phyloP scores from a whole-genome alignment of 179 eudicot species.

The Drosera spatulata region DNA sequence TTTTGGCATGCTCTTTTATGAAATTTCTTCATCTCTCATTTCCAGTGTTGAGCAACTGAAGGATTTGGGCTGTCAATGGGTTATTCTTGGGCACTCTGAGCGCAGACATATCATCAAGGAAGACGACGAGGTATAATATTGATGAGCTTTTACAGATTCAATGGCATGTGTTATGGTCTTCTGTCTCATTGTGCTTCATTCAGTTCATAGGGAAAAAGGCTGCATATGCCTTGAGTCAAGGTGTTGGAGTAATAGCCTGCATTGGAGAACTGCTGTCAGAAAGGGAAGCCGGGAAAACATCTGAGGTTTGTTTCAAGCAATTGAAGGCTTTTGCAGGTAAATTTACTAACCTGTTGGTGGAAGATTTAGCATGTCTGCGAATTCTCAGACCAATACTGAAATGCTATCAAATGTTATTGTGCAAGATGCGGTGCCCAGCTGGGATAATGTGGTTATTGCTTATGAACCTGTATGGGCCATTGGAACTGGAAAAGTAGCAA shows the following conservation, averaged over 20 bases:
- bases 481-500: slow-evolving; percentile 96
- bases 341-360: background rate
- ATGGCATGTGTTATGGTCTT: background rate
- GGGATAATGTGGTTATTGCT: slow-evolving; percentile 90
- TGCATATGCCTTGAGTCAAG: slow-evolving; percentile 79
- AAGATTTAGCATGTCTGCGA: background rate
- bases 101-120: slow-evolving; percentile 84
- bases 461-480: slow-evolving; percentile 99
- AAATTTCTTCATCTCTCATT: slow-evolving; percentile 3
- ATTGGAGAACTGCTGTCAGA: slow-evolving; percentile 82
- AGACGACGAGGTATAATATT: slow-evolving; percentile 49
- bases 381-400: slow-evolving; percentile 1
- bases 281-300: slow-evolving; percentile 92
- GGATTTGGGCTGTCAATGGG: slow-evolving; percentile 94
- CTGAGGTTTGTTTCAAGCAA: slow-evolving; percentile 78
- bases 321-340: slow-evolving; percentile 90
- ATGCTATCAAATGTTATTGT: background rate
- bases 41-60: slow-evolving; percentile 78
- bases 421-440: slow-evolving; percentile 78
- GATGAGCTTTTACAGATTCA: background rate
- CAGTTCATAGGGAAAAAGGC: slow-evolving; percentile 98
- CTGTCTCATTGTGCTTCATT: slow-evolving; percentile 15
- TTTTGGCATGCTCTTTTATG: background rate
- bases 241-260: slow-evolving; percentile 90
- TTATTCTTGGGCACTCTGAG: slow-evolving; percentile 96